A percentile compares a stretch with the other conserved stretches of the same genome.
phyloP scores from a whole-genome alignment of 78 protist genomes.

The Monosiga brevicollis region DNA sequence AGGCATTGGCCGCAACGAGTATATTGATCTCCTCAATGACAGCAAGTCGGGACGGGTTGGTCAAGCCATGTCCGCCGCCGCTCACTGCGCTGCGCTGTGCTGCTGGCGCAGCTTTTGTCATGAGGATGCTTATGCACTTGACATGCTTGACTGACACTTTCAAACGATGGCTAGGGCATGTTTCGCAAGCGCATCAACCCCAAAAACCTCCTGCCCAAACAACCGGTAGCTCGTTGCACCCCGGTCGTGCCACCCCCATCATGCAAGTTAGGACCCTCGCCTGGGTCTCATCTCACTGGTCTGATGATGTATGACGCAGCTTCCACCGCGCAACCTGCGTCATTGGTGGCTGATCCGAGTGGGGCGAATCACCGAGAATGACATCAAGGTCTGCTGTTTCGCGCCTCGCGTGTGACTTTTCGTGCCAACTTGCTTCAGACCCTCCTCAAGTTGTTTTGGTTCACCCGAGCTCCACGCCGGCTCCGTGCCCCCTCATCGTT shows the following conservation, averaged over 20 bases:
- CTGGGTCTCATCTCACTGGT: no score
- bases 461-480: background rate
- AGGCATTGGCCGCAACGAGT: conserved; percentile 68
- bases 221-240: background rate
- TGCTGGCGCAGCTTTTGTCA: no score
- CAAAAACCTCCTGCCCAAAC: background rate
- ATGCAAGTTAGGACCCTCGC: no score
- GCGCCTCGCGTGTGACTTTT: no score
- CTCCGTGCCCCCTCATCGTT: background rate
- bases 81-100: no score
- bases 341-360: conserved; percentile 36
- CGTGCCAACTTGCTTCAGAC: no score
- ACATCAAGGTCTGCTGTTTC: background rate
- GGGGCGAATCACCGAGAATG: conserved; percentile 12
- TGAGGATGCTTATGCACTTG: no score
- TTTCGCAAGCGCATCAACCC: background rate
- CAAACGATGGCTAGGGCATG: no score
- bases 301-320: no score
- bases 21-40: conserved; percentile 40
- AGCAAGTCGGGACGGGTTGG: conserved; percentile 23
- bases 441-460: no score
- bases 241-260: no score
- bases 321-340: background rate
- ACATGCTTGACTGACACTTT: no score
- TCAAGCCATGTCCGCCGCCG: background rate